These are phyloP conservation scores for Oryza punctata DNA, from an alignment of 176 grass and related monocot genomes.

Conservation along the genomic window DNA sequence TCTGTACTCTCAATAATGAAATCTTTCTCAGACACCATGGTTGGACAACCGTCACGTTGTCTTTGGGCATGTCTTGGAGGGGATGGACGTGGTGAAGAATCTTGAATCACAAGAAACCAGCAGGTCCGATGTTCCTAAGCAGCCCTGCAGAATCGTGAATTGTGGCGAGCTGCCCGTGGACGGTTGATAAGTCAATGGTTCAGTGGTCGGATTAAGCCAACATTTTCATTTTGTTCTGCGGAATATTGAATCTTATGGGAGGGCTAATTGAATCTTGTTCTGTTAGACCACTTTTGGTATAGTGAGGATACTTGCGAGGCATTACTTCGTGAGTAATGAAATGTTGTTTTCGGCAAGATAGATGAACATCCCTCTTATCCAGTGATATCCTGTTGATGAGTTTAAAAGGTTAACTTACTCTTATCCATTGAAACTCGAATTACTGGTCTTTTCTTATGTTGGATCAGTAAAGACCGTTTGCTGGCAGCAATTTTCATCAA, in stretches of 20 bases:
- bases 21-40: constrained; percentile 60
- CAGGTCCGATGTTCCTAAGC: constrained; percentile 49
- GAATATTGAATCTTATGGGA: not conserved
- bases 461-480: not conserved
- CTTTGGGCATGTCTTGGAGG: constrained; percentile 66
- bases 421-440: not conserved
- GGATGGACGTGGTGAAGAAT: constrained; percentile 64
- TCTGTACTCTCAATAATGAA: constrained; percentile 7
- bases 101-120: constrained; percentile 74
- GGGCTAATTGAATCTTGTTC: not conserved
- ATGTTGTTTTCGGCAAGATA: not conserved
- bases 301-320: not conserved
- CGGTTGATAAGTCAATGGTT: constrained; percentile 30
- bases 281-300: not conserved
- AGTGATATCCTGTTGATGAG: not conserved
- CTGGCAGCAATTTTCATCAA: not conserved
- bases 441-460: too few species aligned
- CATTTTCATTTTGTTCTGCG: not conserved
- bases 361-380: too few species aligned
- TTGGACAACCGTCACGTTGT: constrained; percentile 67
- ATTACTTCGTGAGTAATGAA: not conserved
- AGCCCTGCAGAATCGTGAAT: constrained; percentile 56
- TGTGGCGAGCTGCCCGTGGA: constrained; percentile 60
- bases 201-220: not conserved
- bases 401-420: not conserved